Evolutionary conservation across 2,329 filamentous ascomycete species (phyloP).

Genomic region (Didymella arachidicola): DNA sequence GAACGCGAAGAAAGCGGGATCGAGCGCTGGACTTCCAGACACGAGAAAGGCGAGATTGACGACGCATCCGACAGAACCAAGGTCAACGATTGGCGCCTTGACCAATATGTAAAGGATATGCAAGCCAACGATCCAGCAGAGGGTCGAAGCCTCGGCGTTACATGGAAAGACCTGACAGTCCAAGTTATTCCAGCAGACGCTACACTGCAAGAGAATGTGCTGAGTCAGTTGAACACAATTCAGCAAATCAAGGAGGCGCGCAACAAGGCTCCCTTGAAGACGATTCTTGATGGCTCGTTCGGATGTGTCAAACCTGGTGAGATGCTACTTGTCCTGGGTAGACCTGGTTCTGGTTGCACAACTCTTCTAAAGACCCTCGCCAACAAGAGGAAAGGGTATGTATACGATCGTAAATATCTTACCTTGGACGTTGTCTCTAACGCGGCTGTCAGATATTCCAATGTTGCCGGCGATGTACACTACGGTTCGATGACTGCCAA

Average conservation of each 20-base stretch:
- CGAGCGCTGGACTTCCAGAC: conserved; percentile 19
- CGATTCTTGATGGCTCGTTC: conserved; percentile 69
- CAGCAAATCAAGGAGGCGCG: conserved; percentile 57
- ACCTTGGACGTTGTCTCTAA: not conserved
- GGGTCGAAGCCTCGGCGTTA: conserved; percentile 22
- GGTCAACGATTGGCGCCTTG: conserved; percentile 36
- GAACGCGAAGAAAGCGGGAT: conserved; percentile 7
- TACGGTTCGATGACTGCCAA: conserved; percentile 67
- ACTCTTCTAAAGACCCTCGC: conserved; percentile 75
- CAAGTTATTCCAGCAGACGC: conserved; percentile 24
- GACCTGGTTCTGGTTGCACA: conserved; percentile 56
- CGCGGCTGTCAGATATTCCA: conserved; percentile 71
- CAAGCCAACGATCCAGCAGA: conserved; percentile 28
- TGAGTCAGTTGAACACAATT: conserved; percentile 54
- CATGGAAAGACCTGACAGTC: conserved; percentile 30
- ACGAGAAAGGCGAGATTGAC: conserved; percentile 8
- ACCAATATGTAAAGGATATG: conserved; percentile 28
- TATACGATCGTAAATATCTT: not conserved
- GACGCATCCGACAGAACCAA: conserved; percentile 26
- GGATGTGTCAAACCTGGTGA: conserved; percentile 72
- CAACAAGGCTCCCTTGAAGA: conserved; percentile 61
- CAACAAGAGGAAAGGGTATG: conserved; percentile 63
- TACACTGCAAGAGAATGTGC: conserved; percentile 28
- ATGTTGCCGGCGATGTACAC: conserved; percentile 68
- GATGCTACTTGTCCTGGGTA: conserved; percentile 76